Evolutionary conservation across 2,329 filamentous ascomycete genomes (phyloP), one percentile per base, ranked within the genome.

Genomic region (Penicillium sp.): DNA sequence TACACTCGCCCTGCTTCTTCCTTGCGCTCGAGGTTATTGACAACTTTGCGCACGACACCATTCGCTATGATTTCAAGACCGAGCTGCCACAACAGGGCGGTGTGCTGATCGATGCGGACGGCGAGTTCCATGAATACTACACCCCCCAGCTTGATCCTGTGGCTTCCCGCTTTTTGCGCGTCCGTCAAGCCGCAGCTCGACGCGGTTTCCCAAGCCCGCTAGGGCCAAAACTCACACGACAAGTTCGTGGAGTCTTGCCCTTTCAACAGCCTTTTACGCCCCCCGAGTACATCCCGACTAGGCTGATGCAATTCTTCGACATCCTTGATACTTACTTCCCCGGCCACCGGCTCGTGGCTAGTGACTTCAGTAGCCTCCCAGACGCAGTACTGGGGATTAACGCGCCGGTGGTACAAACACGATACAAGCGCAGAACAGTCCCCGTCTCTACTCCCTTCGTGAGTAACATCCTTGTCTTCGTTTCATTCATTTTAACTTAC

Each of bases 1-100:
- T 97, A n/a, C 90, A 92, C 8, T 91, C 90, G 3, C 95, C 94
- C 0, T 98, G 95, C 82, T 99, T 96, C 84, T 98, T 99, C 83
- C 86, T 99, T 47, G 95, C 94, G 49, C 90, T 99, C 79, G 95
- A 99, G 79, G 95, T 99, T 67, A 97, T 97, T 73, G 95, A 99
- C 82, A 99, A 99, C 80, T 98, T 99, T 75, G 89, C 92, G 41
- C 96, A 99, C 81, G 95, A 99, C 80, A 86, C 90, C 62, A 88
- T 99, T 65, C 93, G 96, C 66, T 99, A 98, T 81, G 90, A 98
- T 78, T 84, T 90, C 11, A 79, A 84, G 63, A 96, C 93, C 11
- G 91, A 92, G 75, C 83, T 90, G 67, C 91, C 94, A 0, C 85
- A 97, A 58, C 96, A 99, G 80, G 93, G 92, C 54, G 89, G 89